A percentile compares a stretch with the other conserved stretches of the same genome.
These are phyloP conservation scores for Teratosphaeria viscida DNA, from an alignment of 2,329 filamentous ascomycete species.

Conservation along the genomic window DNA sequence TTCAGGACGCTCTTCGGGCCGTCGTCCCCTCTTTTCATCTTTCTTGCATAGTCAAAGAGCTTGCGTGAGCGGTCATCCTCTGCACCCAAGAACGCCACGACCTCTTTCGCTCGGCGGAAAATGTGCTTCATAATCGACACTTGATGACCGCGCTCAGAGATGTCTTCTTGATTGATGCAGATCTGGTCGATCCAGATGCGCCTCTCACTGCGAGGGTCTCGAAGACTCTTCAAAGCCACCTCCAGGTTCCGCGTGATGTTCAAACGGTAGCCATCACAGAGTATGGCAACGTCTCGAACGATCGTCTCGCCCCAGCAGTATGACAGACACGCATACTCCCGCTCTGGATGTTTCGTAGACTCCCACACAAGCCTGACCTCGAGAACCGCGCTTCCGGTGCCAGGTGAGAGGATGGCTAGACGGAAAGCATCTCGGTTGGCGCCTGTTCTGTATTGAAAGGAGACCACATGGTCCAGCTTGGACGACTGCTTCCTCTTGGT, in stretches of 20 bases:
- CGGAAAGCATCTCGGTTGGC: constrained; percentile 21
- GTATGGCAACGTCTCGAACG: constrained; percentile 14
- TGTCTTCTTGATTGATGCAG: constrained; percentile 26
- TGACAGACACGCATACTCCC: constrained; percentile 17
- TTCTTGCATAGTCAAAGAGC: constrained; percentile 19
- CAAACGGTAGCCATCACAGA: constrained; percentile 20
- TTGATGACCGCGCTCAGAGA: constrained; percentile 22
- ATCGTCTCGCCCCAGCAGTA: constrained; percentile 20
- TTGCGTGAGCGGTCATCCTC: constrained; percentile 15
- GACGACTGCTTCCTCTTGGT: constrained; percentile 10
- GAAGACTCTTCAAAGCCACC: constrained; percentile 13
- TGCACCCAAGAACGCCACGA: constrained; percentile 22
- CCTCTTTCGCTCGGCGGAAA: constrained; percentile 18
- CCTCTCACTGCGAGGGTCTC: constrained; percentile 16
- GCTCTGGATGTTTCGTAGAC: constrained; percentile 11
- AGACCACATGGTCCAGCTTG: constrained; percentile 7
- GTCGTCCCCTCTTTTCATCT: constrained; percentile 12
- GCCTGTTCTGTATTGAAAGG: constrained; percentile 14
- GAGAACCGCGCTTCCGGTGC: constrained; percentile 10
- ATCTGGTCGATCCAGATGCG: constrained; percentile 24
- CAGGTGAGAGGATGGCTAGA: constrained; percentile 15
- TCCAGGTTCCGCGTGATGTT: constrained; percentile 21
- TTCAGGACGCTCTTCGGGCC: constrained; percentile 5
- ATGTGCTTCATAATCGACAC: constrained; percentile 28
- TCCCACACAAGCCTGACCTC: constrained; percentile 16